Conservation (phyloP, 2,329 filamentous ascomycete species). For the Colletotrichum sp. region DNA sequence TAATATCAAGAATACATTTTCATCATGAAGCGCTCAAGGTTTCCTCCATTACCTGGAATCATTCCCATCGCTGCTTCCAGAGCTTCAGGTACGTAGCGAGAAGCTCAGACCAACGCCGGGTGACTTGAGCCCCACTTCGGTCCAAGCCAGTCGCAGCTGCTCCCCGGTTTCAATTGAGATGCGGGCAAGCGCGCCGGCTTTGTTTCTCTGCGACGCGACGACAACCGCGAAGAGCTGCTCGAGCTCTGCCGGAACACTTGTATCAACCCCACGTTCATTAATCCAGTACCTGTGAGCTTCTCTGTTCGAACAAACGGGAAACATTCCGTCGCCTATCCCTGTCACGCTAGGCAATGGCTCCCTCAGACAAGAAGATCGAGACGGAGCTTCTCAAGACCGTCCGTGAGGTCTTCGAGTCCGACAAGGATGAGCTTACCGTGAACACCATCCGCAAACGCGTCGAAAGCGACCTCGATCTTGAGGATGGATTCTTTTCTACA, state of each 20-base stretch:
- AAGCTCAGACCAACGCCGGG: background rate
- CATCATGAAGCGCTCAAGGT: background rate
- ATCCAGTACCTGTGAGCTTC: background rate
- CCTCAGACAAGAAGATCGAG: conserved; percentile 47
- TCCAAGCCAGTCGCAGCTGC: background rate
- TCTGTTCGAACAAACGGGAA: background rate
- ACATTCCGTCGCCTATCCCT: background rate
- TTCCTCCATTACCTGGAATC: background rate
- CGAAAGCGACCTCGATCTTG: conserved; percentile 53
- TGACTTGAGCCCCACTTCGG: conserved; percentile 8
- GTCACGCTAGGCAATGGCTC: conserved; percentile 38
- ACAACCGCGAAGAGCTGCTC: background rate
- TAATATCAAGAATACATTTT: background rate
- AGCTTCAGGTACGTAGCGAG: background rate
- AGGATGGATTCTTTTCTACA: conserved; percentile 54
- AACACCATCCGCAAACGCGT: conserved; percentile 60
- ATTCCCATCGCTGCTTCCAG: background rate
- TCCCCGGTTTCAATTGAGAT: conserved; percentile 8
- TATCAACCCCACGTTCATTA: background rate
- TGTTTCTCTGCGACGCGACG: conserved; percentile 5
- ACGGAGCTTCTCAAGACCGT: conserved; percentile 52
- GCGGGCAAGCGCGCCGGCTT: background rate
- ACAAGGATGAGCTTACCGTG: conserved; percentile 56
- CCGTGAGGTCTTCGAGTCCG: conserved; percentile 46
- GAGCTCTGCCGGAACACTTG: background rate